These are phyloP conservation scores for Blastobotrys apis DNA, from an alignment of 1,139 yeast genomes.

Conservation along the genomic window DNA sequence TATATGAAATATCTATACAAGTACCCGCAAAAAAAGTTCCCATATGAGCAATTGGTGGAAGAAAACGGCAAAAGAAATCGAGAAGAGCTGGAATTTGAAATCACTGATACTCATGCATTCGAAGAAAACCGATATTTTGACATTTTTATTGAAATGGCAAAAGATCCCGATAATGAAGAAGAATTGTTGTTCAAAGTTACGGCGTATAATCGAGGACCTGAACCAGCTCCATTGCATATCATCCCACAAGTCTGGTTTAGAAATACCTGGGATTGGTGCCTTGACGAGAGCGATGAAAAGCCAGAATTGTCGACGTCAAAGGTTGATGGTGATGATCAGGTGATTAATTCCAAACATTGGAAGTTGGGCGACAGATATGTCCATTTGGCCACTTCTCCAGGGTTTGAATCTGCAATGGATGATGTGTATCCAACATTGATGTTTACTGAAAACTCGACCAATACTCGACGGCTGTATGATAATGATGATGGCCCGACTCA, in stretches of 20 bases:
- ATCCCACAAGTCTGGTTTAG: constrained; percentile 83
- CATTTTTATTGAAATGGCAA: constrained; percentile 87
- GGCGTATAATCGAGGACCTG: constrained; percentile 80
- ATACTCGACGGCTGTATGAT: constrained; percentile 60
- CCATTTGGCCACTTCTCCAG: constrained; percentile 88
- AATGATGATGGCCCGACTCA: constrained; percentile 42
- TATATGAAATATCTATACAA: constrained; percentile 91
- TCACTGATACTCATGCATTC: constrained; percentile 71
- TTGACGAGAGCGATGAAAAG: constrained; percentile 42
- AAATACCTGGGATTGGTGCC: constrained; percentile 89
- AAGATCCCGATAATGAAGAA: constrained; percentile 75
- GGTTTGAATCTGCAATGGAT: constrained; percentile 36
- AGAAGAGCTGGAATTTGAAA: constrained; percentile 63
- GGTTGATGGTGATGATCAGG: constrained; percentile 17
- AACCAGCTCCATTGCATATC: constrained; percentile 83
- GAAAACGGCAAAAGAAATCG: constrained; percentile 66
- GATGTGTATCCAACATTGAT: constrained; percentile 73
- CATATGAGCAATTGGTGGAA: constrained; percentile 70
- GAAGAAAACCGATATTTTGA: constrained; percentile 83
- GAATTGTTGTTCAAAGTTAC: constrained; percentile 81
- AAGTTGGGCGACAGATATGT: constrained; percentile 69
- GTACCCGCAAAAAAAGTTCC: constrained; percentile 82
- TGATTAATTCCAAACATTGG: constrained; percentile 61
- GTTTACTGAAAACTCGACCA: constrained; percentile 89
- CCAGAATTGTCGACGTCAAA: not conserved